phyloP scores from a whole-genome alignment of 768 basidiomycete species.

The Rhizopogon vulgaris region DNA sequence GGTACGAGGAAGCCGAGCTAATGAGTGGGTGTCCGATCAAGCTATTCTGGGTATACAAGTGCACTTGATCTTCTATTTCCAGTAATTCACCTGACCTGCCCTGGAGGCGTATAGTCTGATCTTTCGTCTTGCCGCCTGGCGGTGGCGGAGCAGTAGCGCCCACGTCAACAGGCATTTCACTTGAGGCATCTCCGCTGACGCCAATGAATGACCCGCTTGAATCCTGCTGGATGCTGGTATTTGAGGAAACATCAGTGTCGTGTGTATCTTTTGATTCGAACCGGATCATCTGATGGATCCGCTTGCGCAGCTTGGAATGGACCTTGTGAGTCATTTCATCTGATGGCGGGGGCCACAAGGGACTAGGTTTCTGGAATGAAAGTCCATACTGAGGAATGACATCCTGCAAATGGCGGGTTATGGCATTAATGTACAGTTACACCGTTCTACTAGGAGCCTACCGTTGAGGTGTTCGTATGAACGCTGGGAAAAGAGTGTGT shows the following conservation, averaged over 20 bases:
- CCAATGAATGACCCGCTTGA: conserved; percentile 7
- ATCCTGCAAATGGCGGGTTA: conserved; percentile 42
- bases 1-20: conserved; percentile 72
- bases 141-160: conserved; percentile 44
- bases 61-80: conserved; percentile 64
- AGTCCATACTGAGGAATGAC: conserved; percentile 73
- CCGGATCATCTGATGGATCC: conserved; percentile 52
- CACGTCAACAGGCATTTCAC: conserved; percentile 36
- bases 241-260: background rate
- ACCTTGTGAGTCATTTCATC: conserved; percentile 54
- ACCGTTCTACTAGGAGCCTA: conserved; percentile 24
- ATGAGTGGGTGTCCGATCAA: conserved; percentile 76
- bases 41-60: conserved; percentile 80
- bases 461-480: conserved; percentile 78
- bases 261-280: conserved; percentile 18
- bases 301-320: conserved; percentile 52
- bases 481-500: conserved; percentile 94
- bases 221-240: conserved; percentile 4
- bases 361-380: conserved; percentile 72
- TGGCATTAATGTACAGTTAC: background rate
- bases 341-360: conserved; percentile 71
- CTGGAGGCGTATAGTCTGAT: conserved; percentile 40
- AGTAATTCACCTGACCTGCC: conserved; percentile 47
- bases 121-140: conserved; percentile 25
- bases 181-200: conserved; percentile 11